Evolutionary conservation across 148 eudicot genomes (phyloP).

Genomic region (Heliamphora exappendiculata): DNA sequence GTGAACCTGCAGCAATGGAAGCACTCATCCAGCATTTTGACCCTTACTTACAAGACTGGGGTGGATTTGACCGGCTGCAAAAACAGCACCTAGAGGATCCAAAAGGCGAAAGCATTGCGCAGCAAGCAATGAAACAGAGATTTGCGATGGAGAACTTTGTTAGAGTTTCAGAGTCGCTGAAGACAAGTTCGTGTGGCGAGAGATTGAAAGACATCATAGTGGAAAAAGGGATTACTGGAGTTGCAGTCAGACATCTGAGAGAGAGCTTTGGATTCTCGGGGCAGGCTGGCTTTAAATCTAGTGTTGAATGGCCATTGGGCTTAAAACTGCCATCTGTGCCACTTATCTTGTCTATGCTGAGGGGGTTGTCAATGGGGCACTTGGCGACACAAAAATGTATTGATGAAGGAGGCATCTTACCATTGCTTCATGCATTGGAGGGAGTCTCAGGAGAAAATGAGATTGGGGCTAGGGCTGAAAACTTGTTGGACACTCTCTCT

Average conservation of each 20-base stretch:
- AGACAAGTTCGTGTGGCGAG: conserved; percentile 95
- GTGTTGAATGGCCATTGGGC: conserved; percentile 58
- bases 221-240: conserved; percentile 75
- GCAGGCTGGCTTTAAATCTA: conserved; percentile 66
- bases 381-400: conserved; percentile 74
- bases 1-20: conserved; percentile 97
- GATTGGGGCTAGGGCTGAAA: conserved; percentile 97
- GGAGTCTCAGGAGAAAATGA: conserved; percentile 94
- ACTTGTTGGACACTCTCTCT: conserved; percentile 85
- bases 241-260: conserved; percentile 59
- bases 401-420: conserved; percentile 74
- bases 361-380: conserved; percentile 97
- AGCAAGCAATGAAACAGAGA: conserved; percentile 67
- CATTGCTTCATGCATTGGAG: conserved; percentile 92
- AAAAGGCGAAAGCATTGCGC: conserved; percentile 64
- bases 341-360: conserved; percentile 89
- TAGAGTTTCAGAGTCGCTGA: conserved; percentile 91
- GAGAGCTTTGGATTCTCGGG: conserved; percentile 67
- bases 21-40: conserved; percentile 91
- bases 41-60: conserved; percentile 72
- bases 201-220: conserved; percentile 92
- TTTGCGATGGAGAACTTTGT: conserved; percentile 94
- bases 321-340: conserved; percentile 86
- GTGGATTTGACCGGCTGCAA: conserved; percentile 71
- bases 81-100: conserved; percentile 63